Conservation (phyloP, 2,329 filamentous ascomycete species). For the Alternaria consortialis region DNA sequence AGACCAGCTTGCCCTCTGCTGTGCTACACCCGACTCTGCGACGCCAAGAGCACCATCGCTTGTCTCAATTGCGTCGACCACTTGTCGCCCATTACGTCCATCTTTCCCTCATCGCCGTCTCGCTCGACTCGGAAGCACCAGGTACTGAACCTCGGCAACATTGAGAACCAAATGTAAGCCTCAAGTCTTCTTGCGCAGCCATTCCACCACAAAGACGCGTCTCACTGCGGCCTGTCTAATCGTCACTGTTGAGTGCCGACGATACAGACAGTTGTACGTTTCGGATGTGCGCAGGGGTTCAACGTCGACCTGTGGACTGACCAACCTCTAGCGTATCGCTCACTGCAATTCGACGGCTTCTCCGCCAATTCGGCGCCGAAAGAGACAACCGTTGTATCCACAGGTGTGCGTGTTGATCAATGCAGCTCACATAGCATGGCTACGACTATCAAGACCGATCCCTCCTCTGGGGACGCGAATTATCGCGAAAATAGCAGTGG, state of each 20-base stretch:
- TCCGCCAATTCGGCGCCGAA: slow-evolving; percentile 19
- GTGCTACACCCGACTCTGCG: slow-evolving; percentile 36
- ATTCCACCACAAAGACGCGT: slow-evolving; percentile 5
- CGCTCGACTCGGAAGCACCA: neutral
- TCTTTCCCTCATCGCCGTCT: slow-evolving; percentile 4
- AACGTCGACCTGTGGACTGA: slow-evolving; percentile 37
- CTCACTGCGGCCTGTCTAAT: slow-evolving; percentile 1
- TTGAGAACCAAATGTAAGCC: neutral
- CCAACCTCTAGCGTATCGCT: slow-evolving; percentile 23
- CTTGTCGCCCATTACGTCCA: slow-evolving; percentile 3
- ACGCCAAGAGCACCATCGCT: slow-evolving; percentile 39
- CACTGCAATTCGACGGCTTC: slow-evolving; percentile 15
- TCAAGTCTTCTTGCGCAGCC: slow-evolving; percentile 5
- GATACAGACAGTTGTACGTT: slow-evolving; percentile 32
- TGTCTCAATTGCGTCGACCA: slow-evolving; percentile 37
- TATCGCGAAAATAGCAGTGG: slow-evolving; percentile 45
- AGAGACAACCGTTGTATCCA: slow-evolving; percentile 21
- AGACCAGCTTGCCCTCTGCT: slow-evolving; percentile 24
- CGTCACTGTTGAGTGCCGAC: slow-evolving; percentile 9
- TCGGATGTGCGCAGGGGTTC: slow-evolving; percentile 34
- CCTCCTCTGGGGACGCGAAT: slow-evolving; percentile 39
- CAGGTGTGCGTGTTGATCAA: slow-evolving; percentile 30
- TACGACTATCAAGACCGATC: slow-evolving; percentile 44
- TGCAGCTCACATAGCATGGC: slow-evolving; percentile 47
- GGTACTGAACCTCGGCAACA: neutral